A percentile compares a stretch with the other conserved stretches of the same genome.
Conservation (phyloP, 352 stramenopile genomes). For the Blastocystis sp. region DNA sequence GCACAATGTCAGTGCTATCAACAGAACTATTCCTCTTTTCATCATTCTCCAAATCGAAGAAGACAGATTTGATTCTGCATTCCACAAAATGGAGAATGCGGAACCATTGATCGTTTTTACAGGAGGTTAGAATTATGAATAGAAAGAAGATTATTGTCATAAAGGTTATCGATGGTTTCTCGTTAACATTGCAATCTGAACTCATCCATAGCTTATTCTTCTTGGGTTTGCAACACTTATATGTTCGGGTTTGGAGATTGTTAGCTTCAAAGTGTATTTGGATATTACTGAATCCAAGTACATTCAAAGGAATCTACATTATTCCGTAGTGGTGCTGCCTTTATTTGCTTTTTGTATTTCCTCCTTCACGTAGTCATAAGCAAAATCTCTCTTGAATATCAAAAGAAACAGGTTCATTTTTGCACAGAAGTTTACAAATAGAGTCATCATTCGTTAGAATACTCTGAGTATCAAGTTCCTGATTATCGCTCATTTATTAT, state of each 20-base stretch:
- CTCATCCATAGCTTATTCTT: background rate
- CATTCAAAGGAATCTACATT: background rate
- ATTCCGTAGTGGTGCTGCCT: background rate
- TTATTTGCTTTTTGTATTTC: conserved; percentile 19
- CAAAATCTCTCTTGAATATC: background rate
- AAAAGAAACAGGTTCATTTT: background rate
- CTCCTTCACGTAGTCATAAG: background rate
- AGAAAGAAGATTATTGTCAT: background rate
- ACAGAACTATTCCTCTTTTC: background rate
- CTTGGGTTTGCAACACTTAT: background rate
- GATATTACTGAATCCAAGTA: conserved; percentile 9
- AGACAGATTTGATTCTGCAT: background rate
- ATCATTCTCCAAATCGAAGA: background rate
- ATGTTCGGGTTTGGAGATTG: conserved; percentile 24
- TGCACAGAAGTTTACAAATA: background rate
- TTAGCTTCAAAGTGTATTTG: conserved; percentile 30
- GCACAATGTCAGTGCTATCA: background rate
- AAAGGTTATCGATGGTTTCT: background rate
- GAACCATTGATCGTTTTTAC: background rate
- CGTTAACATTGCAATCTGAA: background rate
- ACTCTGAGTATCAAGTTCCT: conserved; percentile 37
- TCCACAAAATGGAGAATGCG: background rate
- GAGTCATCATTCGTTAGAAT: conserved; percentile 4
- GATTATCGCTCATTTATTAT: background rate
- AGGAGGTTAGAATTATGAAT: background rate